Conservation (phyloP, 129 eudicot species). For the Lonicera japonica region DNA sequence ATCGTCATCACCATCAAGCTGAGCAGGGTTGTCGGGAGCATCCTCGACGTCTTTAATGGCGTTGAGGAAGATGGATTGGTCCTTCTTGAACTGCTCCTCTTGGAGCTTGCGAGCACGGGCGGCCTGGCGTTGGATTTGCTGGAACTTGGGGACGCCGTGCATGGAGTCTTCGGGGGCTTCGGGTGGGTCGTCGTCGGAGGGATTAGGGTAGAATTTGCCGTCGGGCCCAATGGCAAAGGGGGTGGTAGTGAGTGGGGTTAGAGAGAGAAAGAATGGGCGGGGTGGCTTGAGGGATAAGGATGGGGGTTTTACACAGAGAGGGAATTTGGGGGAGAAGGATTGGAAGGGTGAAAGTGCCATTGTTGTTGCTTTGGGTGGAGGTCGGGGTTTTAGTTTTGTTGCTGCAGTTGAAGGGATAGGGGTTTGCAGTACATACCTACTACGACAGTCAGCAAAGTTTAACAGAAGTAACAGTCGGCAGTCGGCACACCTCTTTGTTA, state of each 20-base stretch:
- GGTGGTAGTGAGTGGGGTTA: slow-evolving; percentile 24
- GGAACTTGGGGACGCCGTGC: slow-evolving; percentile 85
- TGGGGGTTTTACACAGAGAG: slow-evolving; percentile 1
- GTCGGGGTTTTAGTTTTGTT: slow-evolving; percentile 11
- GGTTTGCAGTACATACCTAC: too few relatives aligned
- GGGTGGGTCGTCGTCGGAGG: slow-evolving; percentile 82
- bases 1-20: slow-evolving; percentile 14
- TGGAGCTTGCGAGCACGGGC: slow-evolving; percentile 65
- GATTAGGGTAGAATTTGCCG: slow-evolving; percentile 72
- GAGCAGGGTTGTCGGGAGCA: slow-evolving; percentile 48
- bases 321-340: slow-evolving; percentile 11
- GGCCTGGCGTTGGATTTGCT: slow-evolving; percentile 72
- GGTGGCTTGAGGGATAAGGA: slow-evolving; percentile 16
- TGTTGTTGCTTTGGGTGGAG: slow-evolving; percentile 17
- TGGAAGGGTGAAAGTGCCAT: slow-evolving; percentile 28
- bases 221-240: slow-evolving; percentile 52
- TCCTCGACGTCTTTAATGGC: slow-evolving; percentile 70
- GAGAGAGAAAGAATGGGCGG: slow-evolving; percentile 18
- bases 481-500: too few relatives aligned
- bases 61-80: slow-evolving; percentile 58
- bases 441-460: too few relatives aligned
- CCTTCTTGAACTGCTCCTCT: slow-evolving; percentile 52
- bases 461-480: too few relatives aligned
- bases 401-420: not conserved
- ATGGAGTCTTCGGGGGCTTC: slow-evolving; percentile 89